Percentiles rank a stretch among this genome's conserved stretches.
Conservation (phyloP, 2,329 filamentous ascomycete genomes). For the Nigrospora sphaerica region DNA sequence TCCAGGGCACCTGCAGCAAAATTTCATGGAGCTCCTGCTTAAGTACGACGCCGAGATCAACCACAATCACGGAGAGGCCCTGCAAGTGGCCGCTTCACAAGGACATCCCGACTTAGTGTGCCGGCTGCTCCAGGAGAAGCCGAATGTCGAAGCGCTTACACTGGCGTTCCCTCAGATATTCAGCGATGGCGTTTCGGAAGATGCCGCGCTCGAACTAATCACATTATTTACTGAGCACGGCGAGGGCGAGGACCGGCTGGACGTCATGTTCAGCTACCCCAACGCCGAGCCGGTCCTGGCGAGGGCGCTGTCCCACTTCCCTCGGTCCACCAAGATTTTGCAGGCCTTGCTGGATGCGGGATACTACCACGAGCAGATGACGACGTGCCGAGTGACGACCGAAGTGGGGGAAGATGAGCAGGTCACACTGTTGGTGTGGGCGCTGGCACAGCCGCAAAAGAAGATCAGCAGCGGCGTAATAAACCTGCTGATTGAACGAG, state of each 20-base stretch:
- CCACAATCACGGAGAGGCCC: slow-evolving; percentile 43
- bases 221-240: slow-evolving; percentile 43
- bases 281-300: slow-evolving; percentile 41
- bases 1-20: slow-evolving; percentile 29
- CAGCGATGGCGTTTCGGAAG: slow-evolving; percentile 37
- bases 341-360: slow-evolving; percentile 48
- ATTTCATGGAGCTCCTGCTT: slow-evolving; percentile 37
- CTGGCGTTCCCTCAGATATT: slow-evolving; percentile 51
- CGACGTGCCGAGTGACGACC: slow-evolving; percentile 33
- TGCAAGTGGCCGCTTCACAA: slow-evolving; percentile 45
- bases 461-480: slow-evolving; percentile 52
- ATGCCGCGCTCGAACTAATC: slow-evolving; percentile 42
- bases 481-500: slow-evolving; percentile 43
- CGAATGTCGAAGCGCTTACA: slow-evolving; percentile 41
- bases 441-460: slow-evolving; percentile 56
- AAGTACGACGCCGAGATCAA: slow-evolving; percentile 39
- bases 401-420: slow-evolving; percentile 44
- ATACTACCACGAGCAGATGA: slow-evolving; percentile 51
- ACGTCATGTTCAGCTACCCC: slow-evolving; percentile 37
- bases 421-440: slow-evolving; percentile 53
- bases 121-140: slow-evolving; percentile 41
- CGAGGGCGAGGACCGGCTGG: slow-evolving; percentile 39
- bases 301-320: slow-evolving; percentile 46
- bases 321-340: slow-evolving; percentile 45
- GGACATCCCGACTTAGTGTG: slow-evolving; percentile 42